Evolutionary conservation across 352 stramenopile species (phyloP).

Genomic region (Phytophthora idaei): DNA sequence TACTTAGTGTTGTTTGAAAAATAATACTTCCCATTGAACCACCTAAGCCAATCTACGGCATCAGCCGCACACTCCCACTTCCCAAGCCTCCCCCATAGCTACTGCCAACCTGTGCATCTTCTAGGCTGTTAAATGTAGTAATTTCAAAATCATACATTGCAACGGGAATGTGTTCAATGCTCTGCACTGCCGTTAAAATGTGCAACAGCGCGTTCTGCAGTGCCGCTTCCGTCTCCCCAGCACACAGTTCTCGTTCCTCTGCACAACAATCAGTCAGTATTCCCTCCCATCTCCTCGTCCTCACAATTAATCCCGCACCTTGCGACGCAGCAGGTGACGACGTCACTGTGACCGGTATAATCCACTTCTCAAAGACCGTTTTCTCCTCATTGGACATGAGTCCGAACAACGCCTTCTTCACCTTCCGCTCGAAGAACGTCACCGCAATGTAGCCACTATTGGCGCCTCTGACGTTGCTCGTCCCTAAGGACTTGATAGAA

Average conservation of each 20-base stretch:
- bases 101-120: slow-evolving; percentile 52
- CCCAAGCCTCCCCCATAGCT: slow-evolving; percentile 42
- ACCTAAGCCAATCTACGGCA: slow-evolving; percentile 31
- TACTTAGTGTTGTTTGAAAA: not conserved
- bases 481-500: slow-evolving; percentile 9
- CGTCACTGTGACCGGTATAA: slow-evolving; percentile 69
- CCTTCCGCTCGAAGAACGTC: slow-evolving; percentile 80
- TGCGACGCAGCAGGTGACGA: slow-evolving; percentile 48
- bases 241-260: slow-evolving; percentile 56
- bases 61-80: slow-evolving; percentile 49
- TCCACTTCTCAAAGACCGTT: slow-evolving; percentile 86
- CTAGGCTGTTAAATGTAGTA: slow-evolving; percentile 51
- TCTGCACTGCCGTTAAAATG: slow-evolving; percentile 77
- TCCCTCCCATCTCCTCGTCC: not conserved
- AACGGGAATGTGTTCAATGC: slow-evolving; percentile 78
- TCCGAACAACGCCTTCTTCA: slow-evolving; percentile 85
- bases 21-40: not conserved
- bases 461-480: slow-evolving; percentile 29
- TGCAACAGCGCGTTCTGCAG: slow-evolving; percentile 77
- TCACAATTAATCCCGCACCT: slow-evolving; percentile 24
- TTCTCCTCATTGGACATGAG: slow-evolving; percentile 89
- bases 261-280: slow-evolving; percentile 3
- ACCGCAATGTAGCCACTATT: slow-evolving; percentile 63
- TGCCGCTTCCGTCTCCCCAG: slow-evolving; percentile 62
- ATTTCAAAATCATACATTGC: slow-evolving; percentile 90